phyloP scores from a whole-genome alignment of 1,284 basidiomycete genomes.

The Tranzscheliella williamsii region DNA sequence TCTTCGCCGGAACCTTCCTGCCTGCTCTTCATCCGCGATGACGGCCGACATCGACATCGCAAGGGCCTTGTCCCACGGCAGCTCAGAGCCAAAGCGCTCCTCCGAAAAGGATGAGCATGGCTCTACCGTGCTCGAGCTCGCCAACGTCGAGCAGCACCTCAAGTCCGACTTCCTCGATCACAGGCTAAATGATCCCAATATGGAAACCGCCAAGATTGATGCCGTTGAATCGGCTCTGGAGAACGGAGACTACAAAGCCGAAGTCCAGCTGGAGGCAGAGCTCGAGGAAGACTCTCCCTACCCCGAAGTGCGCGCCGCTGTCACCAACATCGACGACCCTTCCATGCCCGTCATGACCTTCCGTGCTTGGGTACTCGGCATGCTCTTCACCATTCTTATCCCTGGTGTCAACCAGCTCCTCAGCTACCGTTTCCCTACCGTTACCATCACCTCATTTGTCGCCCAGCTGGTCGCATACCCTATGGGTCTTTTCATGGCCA shows the following conservation, averaged over 20 bases:
- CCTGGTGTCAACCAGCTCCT: conserved; percentile 54
- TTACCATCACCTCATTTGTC: conserved; percentile 44
- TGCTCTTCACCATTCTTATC: conserved; percentile 51
- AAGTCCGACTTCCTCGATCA: conserved; percentile 35
- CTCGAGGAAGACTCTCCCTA: conserved; percentile 56
- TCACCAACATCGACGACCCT: conserved; percentile 56
- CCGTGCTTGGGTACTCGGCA: conserved; percentile 52
- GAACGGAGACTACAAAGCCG: conserved; percentile 47
- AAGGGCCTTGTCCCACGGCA: conserved; percentile 14
- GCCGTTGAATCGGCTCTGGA: conserved; percentile 37
- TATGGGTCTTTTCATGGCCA: conserved; percentile 38
- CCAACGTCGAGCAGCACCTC: conserved; percentile 38
- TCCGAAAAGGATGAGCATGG: conserved; percentile 30
- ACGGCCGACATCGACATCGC: conserved; percentile 30
- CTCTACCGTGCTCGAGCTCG: conserved; percentile 11
- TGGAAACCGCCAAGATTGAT: conserved; percentile 34
- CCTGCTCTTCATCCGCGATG: conserved; percentile 7
- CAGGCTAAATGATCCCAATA: conserved; percentile 46
- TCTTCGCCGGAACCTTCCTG: too few relatives aligned
- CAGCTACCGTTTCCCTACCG: conserved; percentile 51
- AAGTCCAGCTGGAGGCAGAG: conserved; percentile 35
- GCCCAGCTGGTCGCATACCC: conserved; percentile 50
- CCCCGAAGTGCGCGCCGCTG: conserved; percentile 52
- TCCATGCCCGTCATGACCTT: conserved; percentile 55
- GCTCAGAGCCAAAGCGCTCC: conserved; percentile 14